These are phyloP conservation scores for Ascoidea tarda DNA, from an alignment of 805 yeast genomes.

Conservation along the genomic window DNA sequence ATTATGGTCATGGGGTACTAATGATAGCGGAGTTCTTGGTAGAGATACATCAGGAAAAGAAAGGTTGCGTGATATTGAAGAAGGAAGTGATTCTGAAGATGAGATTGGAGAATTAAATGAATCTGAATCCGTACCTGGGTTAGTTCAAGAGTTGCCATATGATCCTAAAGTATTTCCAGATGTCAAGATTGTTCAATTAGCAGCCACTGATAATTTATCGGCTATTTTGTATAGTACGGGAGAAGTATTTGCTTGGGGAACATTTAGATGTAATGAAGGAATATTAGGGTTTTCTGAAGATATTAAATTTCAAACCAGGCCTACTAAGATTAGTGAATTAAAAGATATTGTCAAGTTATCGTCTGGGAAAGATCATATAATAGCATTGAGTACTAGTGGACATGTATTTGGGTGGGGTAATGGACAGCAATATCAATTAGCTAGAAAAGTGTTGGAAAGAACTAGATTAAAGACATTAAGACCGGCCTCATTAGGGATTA, in stretches of 20 bases:
- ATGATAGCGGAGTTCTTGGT: conserved; percentile 85
- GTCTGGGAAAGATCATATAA: conserved; percentile 83
- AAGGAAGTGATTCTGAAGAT: conserved; percentile 38
- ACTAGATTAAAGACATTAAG: conserved; percentile 59
- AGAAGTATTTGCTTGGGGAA: conserved; percentile 95
- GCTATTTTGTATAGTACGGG: conserved; percentile 72
- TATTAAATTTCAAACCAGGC: conserved; percentile 48
- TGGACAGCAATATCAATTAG: conserved; percentile 87
- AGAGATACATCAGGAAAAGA: conserved; percentile 68
- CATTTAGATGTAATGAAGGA: conserved; percentile 91
- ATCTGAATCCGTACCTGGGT: conserved; percentile 77
- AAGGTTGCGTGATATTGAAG: conserved; percentile 54
- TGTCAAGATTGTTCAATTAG: conserved; percentile 56
- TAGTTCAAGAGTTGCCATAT: conserved; percentile 53
- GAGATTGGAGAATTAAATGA: conserved; percentile 81
- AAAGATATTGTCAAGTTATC: conserved; percentile 71
- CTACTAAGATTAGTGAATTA: conserved; percentile 46
- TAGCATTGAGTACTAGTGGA: conserved; percentile 76
- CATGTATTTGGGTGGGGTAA: conserved; percentile 95
- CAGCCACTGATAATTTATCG: conserved; percentile 87
- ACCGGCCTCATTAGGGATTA: conserved; percentile 75
- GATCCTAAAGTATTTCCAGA: conserved; percentile 14
- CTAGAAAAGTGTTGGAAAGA: conserved; percentile 72
- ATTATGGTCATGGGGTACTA: conserved; percentile 98
- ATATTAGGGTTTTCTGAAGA: conserved; percentile 66